Evolutionary conservation across 1,284 basidiomycete genomes (phyloP).

Genomic region (Marasmius oreades): DNA sequence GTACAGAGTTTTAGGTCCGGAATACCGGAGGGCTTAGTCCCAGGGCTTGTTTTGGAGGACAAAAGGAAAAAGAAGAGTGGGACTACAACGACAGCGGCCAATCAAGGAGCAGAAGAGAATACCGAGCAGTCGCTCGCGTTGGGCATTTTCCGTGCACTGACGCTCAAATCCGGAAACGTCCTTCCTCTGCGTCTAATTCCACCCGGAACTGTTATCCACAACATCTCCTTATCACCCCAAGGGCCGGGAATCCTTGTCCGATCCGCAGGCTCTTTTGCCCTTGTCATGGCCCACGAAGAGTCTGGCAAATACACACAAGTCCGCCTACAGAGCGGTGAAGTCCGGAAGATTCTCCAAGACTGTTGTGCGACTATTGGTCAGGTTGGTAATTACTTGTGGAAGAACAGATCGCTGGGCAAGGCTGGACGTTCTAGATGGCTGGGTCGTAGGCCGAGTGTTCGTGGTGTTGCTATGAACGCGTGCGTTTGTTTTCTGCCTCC

Average conservation of each 20-base stretch:
- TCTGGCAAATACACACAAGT: constrained; percentile 77
- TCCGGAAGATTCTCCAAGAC: constrained; percentile 79
- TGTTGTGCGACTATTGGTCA: constrained; percentile 90
- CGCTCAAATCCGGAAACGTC: constrained; percentile 91
- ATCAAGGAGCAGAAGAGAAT: constrained; percentile 23
- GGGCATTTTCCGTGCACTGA: constrained; percentile 83
- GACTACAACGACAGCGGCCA: not conserved
- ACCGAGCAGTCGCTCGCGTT: constrained; percentile 69
- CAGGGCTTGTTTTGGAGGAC: constrained; percentile 48
- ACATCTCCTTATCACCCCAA: constrained; percentile 72
- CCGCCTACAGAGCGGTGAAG: constrained; percentile 89
- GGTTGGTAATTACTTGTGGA: constrained; percentile 92
- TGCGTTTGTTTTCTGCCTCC: constrained; percentile 48
- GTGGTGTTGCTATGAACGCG: constrained; percentile 99
- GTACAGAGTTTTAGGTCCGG: constrained; percentile 88
- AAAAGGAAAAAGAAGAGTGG: constrained; percentile 11
- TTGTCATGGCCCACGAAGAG: constrained; percentile 76
- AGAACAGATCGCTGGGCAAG: constrained; percentile 84
- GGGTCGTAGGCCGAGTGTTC: constrained; percentile 82
- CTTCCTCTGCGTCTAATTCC: constrained; percentile 91
- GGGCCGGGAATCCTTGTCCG: constrained; percentile 86
- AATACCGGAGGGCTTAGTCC: constrained; percentile 73
- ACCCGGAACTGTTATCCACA: constrained; percentile 89
- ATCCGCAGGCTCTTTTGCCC: constrained; percentile 85
- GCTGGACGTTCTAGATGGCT: constrained; percentile 91